Percentiles rank a stretch among this genome's conserved stretches.
These are phyloP conservation scores for Santalum album DNA, from an alignment of 164 flowering plant genomes.

Conservation along the genomic window DNA sequence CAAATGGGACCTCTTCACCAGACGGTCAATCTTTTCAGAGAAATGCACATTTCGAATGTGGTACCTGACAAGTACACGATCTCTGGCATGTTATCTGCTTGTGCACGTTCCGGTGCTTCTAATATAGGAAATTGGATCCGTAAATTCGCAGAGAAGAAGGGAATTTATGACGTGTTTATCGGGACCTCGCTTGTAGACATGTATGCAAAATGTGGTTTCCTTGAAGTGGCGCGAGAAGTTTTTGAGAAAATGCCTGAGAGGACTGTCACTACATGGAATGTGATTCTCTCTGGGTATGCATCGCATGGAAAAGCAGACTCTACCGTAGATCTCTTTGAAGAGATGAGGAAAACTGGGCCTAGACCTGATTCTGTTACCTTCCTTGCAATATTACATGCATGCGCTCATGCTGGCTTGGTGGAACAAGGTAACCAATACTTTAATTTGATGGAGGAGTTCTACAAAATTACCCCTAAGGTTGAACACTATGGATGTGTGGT, in stretches of 20 bases:
- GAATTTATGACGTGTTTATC: constrained; percentile 36
- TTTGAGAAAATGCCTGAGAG: constrained; percentile 9
- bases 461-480: constrained; percentile 2
- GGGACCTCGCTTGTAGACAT: constrained; percentile 39
- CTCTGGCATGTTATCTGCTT: constrained; percentile 10
- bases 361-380: constrained; percentile 15
- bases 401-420: constrained; percentile 12
- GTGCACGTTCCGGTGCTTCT: constrained; percentile 14
- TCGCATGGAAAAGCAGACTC: constrained; percentile 8
- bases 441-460: constrained; percentile 8
- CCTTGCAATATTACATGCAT: constrained; percentile 12
- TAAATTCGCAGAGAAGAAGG: constrained; percentile 8
- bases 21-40: constrained; percentile 9
- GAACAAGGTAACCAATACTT: constrained; percentile 7
- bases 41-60: constrained; percentile 7
- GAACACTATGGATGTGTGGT: constrained; percentile 13
- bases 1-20: constrained; percentile 3
- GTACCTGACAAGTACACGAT: constrained; percentile 10
- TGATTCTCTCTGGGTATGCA: constrained; percentile 15
- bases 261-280: constrained; percentile 15
- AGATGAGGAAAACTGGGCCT: constrained; percentile 6
- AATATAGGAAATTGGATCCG: constrained; percentile 13
- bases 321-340: constrained; percentile 9
- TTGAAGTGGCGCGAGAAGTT: constrained; percentile 8
- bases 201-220: neutral